Evolutionary conservation across 805 yeast genomes (phyloP), one percentile per base, ranked within the genome.

Genomic region (Teunomyces aglyptinius): DNA sequence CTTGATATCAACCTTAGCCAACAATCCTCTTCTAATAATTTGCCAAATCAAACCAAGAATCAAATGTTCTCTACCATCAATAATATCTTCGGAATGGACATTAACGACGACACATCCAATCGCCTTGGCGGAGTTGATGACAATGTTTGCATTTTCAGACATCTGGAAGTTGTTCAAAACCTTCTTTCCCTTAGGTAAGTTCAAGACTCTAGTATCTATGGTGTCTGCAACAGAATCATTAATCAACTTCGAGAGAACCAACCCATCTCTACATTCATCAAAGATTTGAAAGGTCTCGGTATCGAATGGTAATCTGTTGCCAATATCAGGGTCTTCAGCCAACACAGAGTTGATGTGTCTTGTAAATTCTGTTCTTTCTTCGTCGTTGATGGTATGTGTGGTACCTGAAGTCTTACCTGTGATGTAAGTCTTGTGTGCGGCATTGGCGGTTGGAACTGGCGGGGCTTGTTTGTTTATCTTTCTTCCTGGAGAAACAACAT

Each of bases 211-310:
- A 7, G 97, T 91, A 72, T 94, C 99, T 59, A 94, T 94, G 8
- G 99, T 94, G 69, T 94, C 97, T 6, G 98, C 97, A 28, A 94
- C 99, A 27, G 97, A 89, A 70, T 94, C 99, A 65, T 94, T 94
- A 66, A 94, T 90, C 63, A 94, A 83, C 67, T 89, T 88, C 16
- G 98, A 90, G 48, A 94, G 75, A 22, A 94, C 90, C 59, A 94
- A 75, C 55, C 99, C 98, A 67, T 94, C 99, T 54, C 89, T 81
- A 71, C 96, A 89, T 69, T 94, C 98, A 67, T 94, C 99, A 61
- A 94, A 94, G 48, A 94, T 77, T 72, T 94, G 98, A 75, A 94
- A 94, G 44, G 89, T 85, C 52, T 94, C 96, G 7, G 96, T 82
- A 55, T 96, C 95, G 60, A 94, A 83, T 12, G 99, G 99, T 53